Evolutionary conservation across 441 rosid genomes (phyloP), one percentile per base, ranked within the genome.

Genomic region (Hypseocharis bilobata): DNA sequence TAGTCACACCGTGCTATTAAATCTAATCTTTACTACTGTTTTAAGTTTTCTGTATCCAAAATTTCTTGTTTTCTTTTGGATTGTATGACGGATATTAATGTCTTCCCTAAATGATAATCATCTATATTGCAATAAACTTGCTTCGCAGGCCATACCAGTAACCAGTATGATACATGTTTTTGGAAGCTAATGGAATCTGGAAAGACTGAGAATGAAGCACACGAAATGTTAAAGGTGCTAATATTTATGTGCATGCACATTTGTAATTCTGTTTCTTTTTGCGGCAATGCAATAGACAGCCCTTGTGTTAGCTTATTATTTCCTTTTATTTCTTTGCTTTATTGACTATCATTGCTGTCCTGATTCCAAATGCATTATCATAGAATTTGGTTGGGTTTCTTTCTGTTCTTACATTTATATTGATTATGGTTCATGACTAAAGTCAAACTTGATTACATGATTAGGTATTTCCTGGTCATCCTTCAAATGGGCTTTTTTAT

Each of bases 121-220:
- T 45, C 22, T 7, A n/a, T 14, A 16, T 16, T 45, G 22, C 51
- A 45, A 45, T 16, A 3, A 8, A 3, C 16, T 45, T 45, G 51
- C 19, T 45, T 45, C 16, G 19, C 51, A 45, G 51, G 51, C 51
- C 51, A 45, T 45, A 45, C n/a, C 5, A 4, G 51, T 14, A 45
- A 45, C 19, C 51, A 45, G 51, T 45, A n/a, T 45, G 72, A 77
- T 56, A 84, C 92, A 74, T 92, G 98, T 75, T 69, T 88, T 47
- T 87, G 96, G 94, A 80, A 76, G 84, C 80, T 90, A 69, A 73
- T 92, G 58, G 76, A 82, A 70, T 70, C 83, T 63, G 92, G 91
- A 69, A 88, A 76, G 79, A 84, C 82, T 65, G 75, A 72, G 74
- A 80, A 16, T 28, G 87, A 90, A 80, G 84, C 92, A 8, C 70